phyloP scores from a whole-genome alignment of 306 rosid species.

The Quercus alba region DNA sequence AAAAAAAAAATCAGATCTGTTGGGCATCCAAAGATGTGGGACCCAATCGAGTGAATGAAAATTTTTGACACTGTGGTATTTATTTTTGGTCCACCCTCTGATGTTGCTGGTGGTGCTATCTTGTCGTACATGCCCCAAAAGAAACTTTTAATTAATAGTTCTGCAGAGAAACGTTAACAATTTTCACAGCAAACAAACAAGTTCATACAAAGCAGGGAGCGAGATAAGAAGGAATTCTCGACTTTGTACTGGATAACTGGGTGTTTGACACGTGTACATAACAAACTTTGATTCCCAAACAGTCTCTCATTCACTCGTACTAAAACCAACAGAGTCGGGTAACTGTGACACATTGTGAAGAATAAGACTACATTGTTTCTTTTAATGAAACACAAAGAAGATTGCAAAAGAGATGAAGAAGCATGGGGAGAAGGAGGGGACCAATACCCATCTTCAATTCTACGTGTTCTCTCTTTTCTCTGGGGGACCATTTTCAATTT shows the following conservation, averaged over 20 bases:
- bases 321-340: conserved; percentile 13
- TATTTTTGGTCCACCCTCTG: background rate
- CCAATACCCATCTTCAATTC: conserved; percentile 9
- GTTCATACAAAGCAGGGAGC: conserved; percentile 9
- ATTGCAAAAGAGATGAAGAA: conserved; percentile 2
- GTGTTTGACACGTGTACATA: conserved; percentile 38
- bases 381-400: conserved; percentile 55
- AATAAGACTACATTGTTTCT: conserved; percentile 42
- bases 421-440: conserved; percentile 21
- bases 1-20: background rate
- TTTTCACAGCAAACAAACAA: conserved; percentile 8
- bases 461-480: background rate
- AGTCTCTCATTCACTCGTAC: conserved; percentile 1
- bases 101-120: background rate
- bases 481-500: conserved; percentile 1
- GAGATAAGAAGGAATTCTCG: background rate
- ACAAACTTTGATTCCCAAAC: background rate
- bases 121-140: conserved; percentile 20
- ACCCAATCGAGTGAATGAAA: background rate
- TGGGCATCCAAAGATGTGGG: conserved; percentile 20
- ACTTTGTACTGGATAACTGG: conserved; percentile 14
- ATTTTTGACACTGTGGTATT: background rate
- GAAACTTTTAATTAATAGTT: background rate
- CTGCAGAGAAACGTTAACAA: conserved; percentile 1
- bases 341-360: conserved; percentile 30